Evolutionary conservation across 768 basidiomycete genomes (phyloP).

Genomic region (Tephrocybe sp.): DNA sequence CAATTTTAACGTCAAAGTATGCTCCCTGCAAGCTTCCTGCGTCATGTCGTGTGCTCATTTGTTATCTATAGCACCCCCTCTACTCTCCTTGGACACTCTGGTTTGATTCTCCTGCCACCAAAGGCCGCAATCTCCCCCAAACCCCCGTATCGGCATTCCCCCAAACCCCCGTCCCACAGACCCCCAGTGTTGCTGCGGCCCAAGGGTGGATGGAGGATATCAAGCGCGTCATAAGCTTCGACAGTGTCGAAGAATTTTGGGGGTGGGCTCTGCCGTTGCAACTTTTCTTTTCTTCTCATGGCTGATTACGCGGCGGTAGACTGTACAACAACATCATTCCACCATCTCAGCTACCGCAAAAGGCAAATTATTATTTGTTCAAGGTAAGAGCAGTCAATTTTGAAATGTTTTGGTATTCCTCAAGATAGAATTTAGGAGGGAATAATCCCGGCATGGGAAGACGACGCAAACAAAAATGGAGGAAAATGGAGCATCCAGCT

Average conservation of each 20-base stretch:
- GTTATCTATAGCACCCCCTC: slow-evolving; percentile 74
- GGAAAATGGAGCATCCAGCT: slow-evolving; percentile 99
- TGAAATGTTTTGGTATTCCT: neutral
- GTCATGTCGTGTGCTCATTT: neutral
- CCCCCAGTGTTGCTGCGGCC: slow-evolving; percentile 70
- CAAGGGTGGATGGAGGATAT: slow-evolving; percentile 99
- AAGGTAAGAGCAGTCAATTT: slow-evolving; percentile 54
- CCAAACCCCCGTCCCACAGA: slow-evolving; percentile 69
- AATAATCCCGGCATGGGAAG: slow-evolving; percentile 97
- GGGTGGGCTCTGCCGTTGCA: slow-evolving; percentile 54
- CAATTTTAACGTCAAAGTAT: slow-evolving; percentile 95
- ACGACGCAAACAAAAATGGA: slow-evolving; percentile 93
- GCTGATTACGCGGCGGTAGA: slow-evolving; percentile 36
- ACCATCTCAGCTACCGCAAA: slow-evolving; percentile 87
- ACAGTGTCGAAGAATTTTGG: slow-evolving; percentile 99
- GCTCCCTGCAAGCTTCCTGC: slow-evolving; percentile 4
- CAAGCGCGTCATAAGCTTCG: slow-evolving; percentile 92
- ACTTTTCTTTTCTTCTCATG: slow-evolving; percentile 3
- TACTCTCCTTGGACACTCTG: slow-evolving; percentile 96
- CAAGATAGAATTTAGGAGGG: slow-evolving; percentile 59
- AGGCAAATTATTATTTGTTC: slow-evolving; percentile 99
- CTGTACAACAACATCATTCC: slow-evolving; percentile 97
- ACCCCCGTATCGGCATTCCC: slow-evolving; percentile 78
- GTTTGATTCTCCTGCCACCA: slow-evolving; percentile 95
- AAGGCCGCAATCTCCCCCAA: slow-evolving; percentile 85